Conservation (phyloP, 768 basidiomycete species). For the Symmetrospora coprosmae region DNA sequence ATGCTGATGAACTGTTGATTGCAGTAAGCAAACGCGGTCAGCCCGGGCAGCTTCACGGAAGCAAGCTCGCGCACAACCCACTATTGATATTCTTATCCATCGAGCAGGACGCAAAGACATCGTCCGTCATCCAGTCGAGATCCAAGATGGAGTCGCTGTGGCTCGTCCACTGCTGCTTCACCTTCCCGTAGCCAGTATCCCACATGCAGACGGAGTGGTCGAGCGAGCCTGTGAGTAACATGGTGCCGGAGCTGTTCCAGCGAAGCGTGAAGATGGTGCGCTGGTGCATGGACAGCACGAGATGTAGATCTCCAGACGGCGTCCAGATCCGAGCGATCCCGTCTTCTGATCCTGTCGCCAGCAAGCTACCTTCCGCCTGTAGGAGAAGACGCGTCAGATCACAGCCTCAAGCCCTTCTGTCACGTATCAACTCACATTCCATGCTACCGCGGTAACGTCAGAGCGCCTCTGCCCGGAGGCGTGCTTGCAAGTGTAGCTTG, state of each 20-base stretch:
- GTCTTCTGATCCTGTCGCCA: slow-evolving; percentile 34
- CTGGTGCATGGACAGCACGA: slow-evolving; percentile 32
- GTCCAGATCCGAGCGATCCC: slow-evolving; percentile 37
- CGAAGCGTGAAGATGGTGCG: slow-evolving; percentile 6
- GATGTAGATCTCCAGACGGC: slow-evolving; percentile 28
- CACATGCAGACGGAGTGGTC: slow-evolving; percentile 34
- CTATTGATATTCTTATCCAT: slow-evolving; percentile 30
- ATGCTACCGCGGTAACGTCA: slow-evolving; percentile 29
- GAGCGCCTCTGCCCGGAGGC: slow-evolving; percentile 22
- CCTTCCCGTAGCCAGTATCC: slow-evolving; percentile 31
- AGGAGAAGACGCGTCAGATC: neutral
- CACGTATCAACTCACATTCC: slow-evolving; percentile 25
- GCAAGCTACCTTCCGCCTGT: slow-evolving; percentile 27
- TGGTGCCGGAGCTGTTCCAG: slow-evolving; percentile 31
- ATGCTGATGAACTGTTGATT: slow-evolving; percentile 19
- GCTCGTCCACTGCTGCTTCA: slow-evolving; percentile 30
- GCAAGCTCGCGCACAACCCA: neutral
- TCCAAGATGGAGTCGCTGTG: slow-evolving; percentile 30
- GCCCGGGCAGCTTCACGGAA: neutral
- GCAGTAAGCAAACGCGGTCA: neutral
- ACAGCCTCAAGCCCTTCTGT: neutral
- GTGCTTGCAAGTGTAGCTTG: slow-evolving; percentile 30
- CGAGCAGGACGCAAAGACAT: slow-evolving; percentile 27
- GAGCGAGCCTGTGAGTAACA: slow-evolving; percentile 31
- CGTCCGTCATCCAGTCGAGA: slow-evolving; percentile 32